Base-by-base conservation (phyloP, 139 green algal species). In the Chlorella vulgaris region DNA sequence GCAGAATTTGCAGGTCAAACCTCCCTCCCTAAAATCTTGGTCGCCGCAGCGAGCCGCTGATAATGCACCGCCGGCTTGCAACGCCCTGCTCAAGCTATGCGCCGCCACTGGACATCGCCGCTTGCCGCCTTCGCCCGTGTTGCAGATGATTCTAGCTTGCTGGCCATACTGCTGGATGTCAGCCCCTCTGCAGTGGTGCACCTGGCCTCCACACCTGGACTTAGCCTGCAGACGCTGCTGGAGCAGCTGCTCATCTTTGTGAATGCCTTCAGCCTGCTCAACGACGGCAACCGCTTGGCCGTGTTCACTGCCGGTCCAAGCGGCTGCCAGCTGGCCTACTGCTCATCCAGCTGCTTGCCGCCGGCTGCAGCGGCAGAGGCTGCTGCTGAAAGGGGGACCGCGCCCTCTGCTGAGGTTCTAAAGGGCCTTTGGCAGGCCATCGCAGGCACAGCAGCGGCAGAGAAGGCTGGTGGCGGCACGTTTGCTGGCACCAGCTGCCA, bases 231-330 rank as follows among this genome's bases (percentile, higher is more conserved):
- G 39, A 42, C 61, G 28, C 31, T 83, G n/a, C 53, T 83, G 36
- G 42, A 83, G 40, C 78, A 79, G 73, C 28, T 90, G 36, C 42
- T 90, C 36, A 58, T 77, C 0, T 90, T 90, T 55, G 22, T 90
- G 1, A 84, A 86, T 4, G 55, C 80, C 2, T 88, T 85, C 43
- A 40, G 79, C 22, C 33, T 87, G 26, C 55, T 90, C 8, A 86
- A 85, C 47, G 86, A 90, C 22, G 79, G 31, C 69, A 90, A 90
- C 76, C 81, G 74, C 35, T 38, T 84, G 61, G 81, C 76, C 5
- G 70, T 90, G 4, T 87, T 89, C 67, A 66, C 74, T 7, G 76
- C 76, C 2, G 61, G 69, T 24, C 33, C 62, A 0, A 29, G 36
- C 24, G 38, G 55, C 29, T 78, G 42, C 39, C 19, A 39, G 29